Conservation (phyloP, 108 stramenopile genomes). For the Schizochytrium sp. region DNA sequence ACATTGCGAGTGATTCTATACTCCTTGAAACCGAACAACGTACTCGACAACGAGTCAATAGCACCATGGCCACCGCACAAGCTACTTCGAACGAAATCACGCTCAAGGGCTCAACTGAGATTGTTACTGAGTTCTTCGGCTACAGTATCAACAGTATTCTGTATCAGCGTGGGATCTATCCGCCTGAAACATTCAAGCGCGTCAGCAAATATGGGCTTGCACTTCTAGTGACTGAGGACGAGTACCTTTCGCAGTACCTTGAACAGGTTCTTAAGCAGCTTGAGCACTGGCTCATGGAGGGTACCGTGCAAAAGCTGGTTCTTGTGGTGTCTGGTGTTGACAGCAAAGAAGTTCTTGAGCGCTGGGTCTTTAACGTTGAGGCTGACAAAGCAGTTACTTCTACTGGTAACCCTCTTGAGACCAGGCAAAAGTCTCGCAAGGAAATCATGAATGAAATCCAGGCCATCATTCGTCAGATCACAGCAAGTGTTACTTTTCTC, state of each 20-base stretch:
- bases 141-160: slow-evolving; percentile 96
- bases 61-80: slow-evolving; percentile 45
- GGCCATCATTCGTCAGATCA: slow-evolving; percentile 98
- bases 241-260: slow-evolving; percentile 88
- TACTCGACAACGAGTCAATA: background rate
- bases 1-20: background rate
- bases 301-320: slow-evolving; percentile 91
- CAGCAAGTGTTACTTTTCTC: slow-evolving; percentile 92
- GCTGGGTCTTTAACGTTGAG: slow-evolving; percentile 97
- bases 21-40: background rate
- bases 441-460: slow-evolving; percentile 95
- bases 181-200: slow-evolving; percentile 92
- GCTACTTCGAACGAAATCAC: slow-evolving; percentile 85
- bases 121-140: slow-evolving; percentile 98
- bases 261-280: slow-evolving; percentile 90
- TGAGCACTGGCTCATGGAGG: slow-evolving; percentile 86
- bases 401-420: background rate
- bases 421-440: slow-evolving; percentile 82
- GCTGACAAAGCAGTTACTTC: slow-evolving; percentile 73
- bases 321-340: slow-evolving; percentile 95
- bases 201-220: slow-evolving; percentile 95
- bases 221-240: slow-evolving; percentile 94
- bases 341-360: slow-evolving; percentile 92
- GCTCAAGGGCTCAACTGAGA: slow-evolving; percentile 92
- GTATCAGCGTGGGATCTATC: slow-evolving; percentile 98